These are phyloP conservation scores for Staphylotrichum tortipilum DNA, from an alignment of 495 filamentous ascomycete genomes.

Conservation along the genomic window DNA sequence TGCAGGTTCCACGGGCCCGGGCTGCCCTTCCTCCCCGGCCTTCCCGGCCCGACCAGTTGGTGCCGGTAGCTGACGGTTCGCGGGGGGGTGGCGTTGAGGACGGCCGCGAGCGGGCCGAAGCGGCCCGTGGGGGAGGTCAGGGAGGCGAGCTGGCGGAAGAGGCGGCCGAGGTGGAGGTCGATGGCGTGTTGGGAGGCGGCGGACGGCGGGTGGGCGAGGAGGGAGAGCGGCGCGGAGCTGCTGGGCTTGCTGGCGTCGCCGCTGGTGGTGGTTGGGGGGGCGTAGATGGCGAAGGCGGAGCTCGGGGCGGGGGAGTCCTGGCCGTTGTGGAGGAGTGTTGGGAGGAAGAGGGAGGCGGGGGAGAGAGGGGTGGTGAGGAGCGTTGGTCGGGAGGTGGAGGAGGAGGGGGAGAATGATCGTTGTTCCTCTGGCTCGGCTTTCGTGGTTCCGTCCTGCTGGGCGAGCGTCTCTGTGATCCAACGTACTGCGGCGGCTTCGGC, in stretches of 20 bases:
- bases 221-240: slow-evolving; percentile 21
- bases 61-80: background rate
- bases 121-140: slow-evolving; percentile 29
- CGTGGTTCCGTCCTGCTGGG: background rate
- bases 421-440: background rate
- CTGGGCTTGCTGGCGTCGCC: too few relatives aligned
- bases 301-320: slow-evolving; percentile 12
- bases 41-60: too few relatives aligned
- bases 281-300: slow-evolving; percentile 27
- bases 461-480: slow-evolving; percentile 20
- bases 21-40: too few relatives aligned
- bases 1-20: too few relatives aligned
- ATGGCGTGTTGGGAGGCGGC: slow-evolving; percentile 12
- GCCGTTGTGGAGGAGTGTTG: slow-evolving; percentile 27
- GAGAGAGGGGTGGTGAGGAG: background rate
- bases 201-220: slow-evolving; percentile 12
- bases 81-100: slow-evolving; percentile 1
- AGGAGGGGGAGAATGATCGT: background rate
- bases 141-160: slow-evolving; percentile 26
- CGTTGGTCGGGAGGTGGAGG: background rate
- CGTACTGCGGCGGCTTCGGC: slow-evolving; percentile 27
- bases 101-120: slow-evolving; percentile 32
- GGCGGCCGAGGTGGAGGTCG: slow-evolving; percentile 26
- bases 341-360: slow-evolving; percentile 21
- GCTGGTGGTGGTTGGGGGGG: slow-evolving; percentile 5